These are phyloP conservation scores for Russula virescens DNA, from an alignment of 768 basidiomycete genomes.

Conservation along the genomic window DNA sequence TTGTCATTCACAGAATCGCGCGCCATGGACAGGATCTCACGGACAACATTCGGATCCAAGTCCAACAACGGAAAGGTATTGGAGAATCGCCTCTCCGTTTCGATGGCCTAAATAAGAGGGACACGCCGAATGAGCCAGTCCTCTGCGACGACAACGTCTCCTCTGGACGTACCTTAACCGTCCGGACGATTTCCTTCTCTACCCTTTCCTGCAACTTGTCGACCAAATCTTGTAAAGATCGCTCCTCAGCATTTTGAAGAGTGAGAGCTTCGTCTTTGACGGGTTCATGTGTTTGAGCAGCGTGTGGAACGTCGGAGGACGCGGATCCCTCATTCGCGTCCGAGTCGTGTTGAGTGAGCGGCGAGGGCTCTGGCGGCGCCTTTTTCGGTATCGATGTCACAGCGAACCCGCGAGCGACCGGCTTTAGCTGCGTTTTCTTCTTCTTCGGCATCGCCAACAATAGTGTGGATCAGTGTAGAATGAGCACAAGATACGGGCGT, in stretches of 20 bases:
- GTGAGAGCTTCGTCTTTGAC: constrained; percentile 29
- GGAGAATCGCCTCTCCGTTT: constrained; percentile 73
- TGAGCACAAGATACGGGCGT: constrained; percentile 13
- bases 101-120: constrained; percentile 54
- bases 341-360: constrained; percentile 20
- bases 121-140: background rate
- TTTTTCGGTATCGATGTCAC: constrained; percentile 84
- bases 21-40: constrained; percentile 45
- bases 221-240: constrained; percentile 61
- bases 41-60: constrained; percentile 51
- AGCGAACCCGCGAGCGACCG: constrained; percentile 69
- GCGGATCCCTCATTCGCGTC: constrained; percentile 12
- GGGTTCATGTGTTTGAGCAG: background rate
- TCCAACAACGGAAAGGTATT: constrained; percentile 57
- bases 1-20: constrained; percentile 37
- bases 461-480: background rate
- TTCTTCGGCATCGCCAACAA: constrained; percentile 62
- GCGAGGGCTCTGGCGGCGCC: constrained; percentile 32
- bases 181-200: constrained; percentile 74
- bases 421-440: constrained; percentile 77
- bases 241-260: constrained; percentile 43
- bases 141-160: background rate
- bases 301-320: background rate
- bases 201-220: constrained; percentile 83
- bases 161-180: constrained; percentile 52